These are phyloP conservation scores for Penicillium sclerotiorum DNA, from an alignment of 2,329 filamentous ascomycete genomes.

Conservation along the genomic window DNA sequence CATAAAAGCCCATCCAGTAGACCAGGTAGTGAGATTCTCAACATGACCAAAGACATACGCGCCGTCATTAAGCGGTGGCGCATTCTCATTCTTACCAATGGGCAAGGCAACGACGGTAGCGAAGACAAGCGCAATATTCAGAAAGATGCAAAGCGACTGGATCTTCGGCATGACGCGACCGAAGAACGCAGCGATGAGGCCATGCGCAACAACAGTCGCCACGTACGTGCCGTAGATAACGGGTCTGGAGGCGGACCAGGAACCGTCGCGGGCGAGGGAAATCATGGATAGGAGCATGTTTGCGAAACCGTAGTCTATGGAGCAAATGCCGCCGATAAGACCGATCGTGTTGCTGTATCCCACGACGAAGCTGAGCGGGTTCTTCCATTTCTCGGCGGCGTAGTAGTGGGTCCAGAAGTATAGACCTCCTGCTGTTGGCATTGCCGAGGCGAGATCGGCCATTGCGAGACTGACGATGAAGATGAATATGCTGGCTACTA, in stretches of 20 bases:
- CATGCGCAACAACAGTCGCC: conserved; percentile 57
- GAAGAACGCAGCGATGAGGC: conserved; percentile 55
- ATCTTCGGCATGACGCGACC: conserved; percentile 63
- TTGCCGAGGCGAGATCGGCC: conserved; percentile 56
- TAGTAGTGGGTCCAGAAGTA: conserved; percentile 66
- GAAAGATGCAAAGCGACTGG: conserved; percentile 58
- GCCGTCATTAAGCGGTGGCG: conserved; percentile 29
- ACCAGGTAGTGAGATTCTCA: conserved; percentile 63
- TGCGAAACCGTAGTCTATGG: conserved; percentile 55
- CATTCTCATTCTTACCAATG: conserved; percentile 45
- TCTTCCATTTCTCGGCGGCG: conserved; percentile 56
- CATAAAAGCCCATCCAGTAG: conserved; percentile 61
- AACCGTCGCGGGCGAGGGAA: conserved; percentile 59
- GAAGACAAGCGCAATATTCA: conserved; percentile 59
- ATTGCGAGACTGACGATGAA: neutral
- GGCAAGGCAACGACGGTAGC: conserved; percentile 62
- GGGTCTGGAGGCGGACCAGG: conserved; percentile 59
- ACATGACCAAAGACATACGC: conserved; percentile 58
- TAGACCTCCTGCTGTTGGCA: conserved; percentile 62
- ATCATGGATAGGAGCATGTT: conserved; percentile 55
- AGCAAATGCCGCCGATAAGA: conserved; percentile 62
- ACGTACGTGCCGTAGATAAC: conserved; percentile 62
- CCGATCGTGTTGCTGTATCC: conserved; percentile 65
- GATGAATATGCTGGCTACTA: conserved; percentile 7
- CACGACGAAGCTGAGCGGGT: conserved; percentile 61